Base-by-base conservation (phyloP, 768 basidiomycete species). In the Pleurotus citrinopileatus region DNA sequence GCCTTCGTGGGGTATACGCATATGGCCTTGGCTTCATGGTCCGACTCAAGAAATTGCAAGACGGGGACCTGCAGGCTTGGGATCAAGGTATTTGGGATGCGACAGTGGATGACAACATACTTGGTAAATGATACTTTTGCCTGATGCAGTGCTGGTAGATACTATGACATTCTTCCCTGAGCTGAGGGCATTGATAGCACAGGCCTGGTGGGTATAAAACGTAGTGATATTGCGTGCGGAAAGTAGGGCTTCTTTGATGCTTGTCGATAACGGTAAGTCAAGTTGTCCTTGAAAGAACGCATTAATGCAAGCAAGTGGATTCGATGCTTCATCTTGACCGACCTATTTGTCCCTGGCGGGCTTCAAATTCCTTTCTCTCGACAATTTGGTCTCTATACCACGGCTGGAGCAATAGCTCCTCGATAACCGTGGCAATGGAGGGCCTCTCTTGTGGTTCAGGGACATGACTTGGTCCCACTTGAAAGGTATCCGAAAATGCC, bases 1-100 rank as follows among this genome's bases (percentile, higher is more conserved):
- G 81, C 90, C 72, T 96, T 96, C 0, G 93, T 96, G 1, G 93
- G 93, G 61, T 93, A 96, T 29, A 96, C 80, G 62, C 92, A 88
- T 34, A 96, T 78, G 0, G 90, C 89, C 0, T 86, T 94, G 8
- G 87, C 66, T 12, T 68, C 63, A 0, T 65, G 63, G 61, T 92
- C 78, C 20, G 78, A 73, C 67, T 91, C 84, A 51, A 94, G 67
- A 58, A 80, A 79, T 36, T 67, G 75, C 55, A 95, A 66, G 4
- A 91, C 63, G 0, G 93, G 92, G 19, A 93, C 78, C 87, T 92
- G 50, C 23, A 29, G 20, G n/a, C 1, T 20, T 3, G 9, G 15
- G 6, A 26, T n/a, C 10, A 25, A 32, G 42, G 12, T 34, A 2
- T 37, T 53, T 32, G 54, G 32, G 51, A 54, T 32, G 29, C 3